Evolutionary conservation across 73 alveolate genomes (phyloP).

Genomic region (Paraurostyla sp.): DNA sequence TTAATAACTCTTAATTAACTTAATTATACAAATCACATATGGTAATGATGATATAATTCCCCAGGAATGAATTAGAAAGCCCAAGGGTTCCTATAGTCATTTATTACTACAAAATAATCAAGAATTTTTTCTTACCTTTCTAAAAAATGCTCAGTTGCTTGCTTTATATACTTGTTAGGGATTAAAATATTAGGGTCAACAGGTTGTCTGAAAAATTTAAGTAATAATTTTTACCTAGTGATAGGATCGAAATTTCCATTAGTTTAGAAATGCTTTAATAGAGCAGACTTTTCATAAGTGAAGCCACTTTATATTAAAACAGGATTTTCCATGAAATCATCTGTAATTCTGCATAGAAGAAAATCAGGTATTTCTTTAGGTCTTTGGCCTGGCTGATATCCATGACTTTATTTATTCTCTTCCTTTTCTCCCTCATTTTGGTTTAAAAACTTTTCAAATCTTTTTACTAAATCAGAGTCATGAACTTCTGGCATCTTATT

Average conservation of each 20-base stretch:
- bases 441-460: slow-evolving; percentile 54
- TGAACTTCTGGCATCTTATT: background rate
- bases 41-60: slow-evolving; percentile 16
- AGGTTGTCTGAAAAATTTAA: background rate
- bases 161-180: slow-evolving; percentile 66
- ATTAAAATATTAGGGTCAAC: slow-evolving; percentile 54
- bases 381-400: background rate
- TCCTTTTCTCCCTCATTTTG: background rate
- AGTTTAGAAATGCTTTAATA: slow-evolving; percentile 57
- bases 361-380: slow-evolving; percentile 72
- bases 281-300: slow-evolving; percentile 67
- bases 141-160: slow-evolving; percentile 70
- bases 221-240: slow-evolving; percentile 45
- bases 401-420: background rate
- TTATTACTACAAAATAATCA: background rate
- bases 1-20: background rate
- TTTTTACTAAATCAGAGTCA: background rate
- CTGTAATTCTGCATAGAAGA: slow-evolving; percentile 69
- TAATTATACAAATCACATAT: slow-evolving; percentile 7
- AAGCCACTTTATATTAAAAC: slow-evolving; percentile 68
- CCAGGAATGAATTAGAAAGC: slow-evolving; percentile 65
- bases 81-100: slow-evolving; percentile 72
- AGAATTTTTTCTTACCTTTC: slow-evolving; percentile 53
- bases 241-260: slow-evolving; percentile 71
- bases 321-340: slow-evolving; percentile 78